A percentile compares a stretch with the other conserved stretches of the same genome.
Evolutionary conservation across 805 yeast species (phyloP).

Genomic region (Wickerhamiella australiensis): DNA sequence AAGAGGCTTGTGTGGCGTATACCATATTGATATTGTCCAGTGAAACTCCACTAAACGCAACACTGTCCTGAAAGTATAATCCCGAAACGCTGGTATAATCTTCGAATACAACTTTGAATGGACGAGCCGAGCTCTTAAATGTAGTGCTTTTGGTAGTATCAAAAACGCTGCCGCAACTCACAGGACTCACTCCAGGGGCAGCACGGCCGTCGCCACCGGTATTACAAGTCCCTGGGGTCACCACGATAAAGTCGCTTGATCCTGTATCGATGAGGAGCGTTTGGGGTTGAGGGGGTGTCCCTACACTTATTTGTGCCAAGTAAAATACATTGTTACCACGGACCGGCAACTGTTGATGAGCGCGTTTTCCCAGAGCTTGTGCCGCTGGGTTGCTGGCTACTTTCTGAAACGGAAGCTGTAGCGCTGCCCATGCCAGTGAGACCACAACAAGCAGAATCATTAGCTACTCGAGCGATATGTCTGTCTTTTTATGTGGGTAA

Average conservation of each 20-base stretch:
- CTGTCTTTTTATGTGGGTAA: neutral
- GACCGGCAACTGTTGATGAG: neutral
- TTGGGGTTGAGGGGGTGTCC: conserved; percentile 39
- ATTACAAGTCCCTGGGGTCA: conserved; percentile 33
- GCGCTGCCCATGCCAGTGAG: conserved; percentile 1
- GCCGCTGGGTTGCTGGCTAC: neutral
- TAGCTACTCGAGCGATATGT: neutral
- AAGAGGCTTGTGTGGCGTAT: conserved; percentile 51
- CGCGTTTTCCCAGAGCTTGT: neutral
- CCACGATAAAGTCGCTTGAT: conserved; percentile 56
- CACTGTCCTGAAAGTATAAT: conserved; percentile 36
- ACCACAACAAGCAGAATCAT: neutral
- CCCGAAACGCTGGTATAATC: conserved; percentile 43
- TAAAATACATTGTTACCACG: conserved; percentile 1
- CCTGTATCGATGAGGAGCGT: conserved; percentile 47
- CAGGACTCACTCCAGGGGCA: neutral
- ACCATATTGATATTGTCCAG: conserved; percentile 51
- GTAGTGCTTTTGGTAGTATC: conserved; percentile 24
- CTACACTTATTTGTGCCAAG: conserved; percentile 1
- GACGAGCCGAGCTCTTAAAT: conserved; percentile 13
- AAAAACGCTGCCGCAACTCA: conserved; percentile 16
- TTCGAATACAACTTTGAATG: conserved; percentile 26
- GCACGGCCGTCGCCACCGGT: neutral
- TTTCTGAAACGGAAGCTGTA: neutral
- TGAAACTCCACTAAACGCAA: conserved; percentile 38